A percentile compares a stretch with the other conserved stretches of the same genome.
Conservation (phyloP, 768 basidiomycete genomes). For the Crepidotus variabilis region DNA sequence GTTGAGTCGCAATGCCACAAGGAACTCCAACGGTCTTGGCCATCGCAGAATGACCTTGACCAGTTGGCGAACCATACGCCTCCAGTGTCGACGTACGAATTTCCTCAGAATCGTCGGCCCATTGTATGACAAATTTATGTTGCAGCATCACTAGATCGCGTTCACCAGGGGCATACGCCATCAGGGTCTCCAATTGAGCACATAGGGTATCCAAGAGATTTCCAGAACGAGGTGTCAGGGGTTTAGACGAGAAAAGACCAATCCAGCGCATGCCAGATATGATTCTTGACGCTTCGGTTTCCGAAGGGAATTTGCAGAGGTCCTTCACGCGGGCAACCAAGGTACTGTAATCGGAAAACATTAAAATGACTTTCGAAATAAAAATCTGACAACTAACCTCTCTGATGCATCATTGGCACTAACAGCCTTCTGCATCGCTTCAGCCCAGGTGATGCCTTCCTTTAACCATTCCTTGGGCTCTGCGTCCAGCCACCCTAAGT, state of each 20-base stretch:
- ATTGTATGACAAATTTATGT: constrained; percentile 73
- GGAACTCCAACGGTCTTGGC: constrained; percentile 89
- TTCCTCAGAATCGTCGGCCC: constrained; percentile 70
- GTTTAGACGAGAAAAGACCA: constrained; percentile 79
- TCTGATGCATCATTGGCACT: constrained; percentile 68
- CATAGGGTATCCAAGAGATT: constrained; percentile 95
- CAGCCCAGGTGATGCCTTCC: constrained; percentile 74
- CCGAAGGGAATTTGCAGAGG: constrained; percentile 69
- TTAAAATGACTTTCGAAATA: neutral
- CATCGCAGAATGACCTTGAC: constrained; percentile 82
- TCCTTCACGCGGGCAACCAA: constrained; percentile 70
- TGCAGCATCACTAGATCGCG: constrained; percentile 83
- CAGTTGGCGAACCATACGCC: constrained; percentile 69
- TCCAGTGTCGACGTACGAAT: constrained; percentile 90
- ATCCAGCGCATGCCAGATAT: constrained; percentile 91
- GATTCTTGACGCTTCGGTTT: constrained; percentile 69
- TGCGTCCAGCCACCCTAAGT: constrained; percentile 83
- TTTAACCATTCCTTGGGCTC: constrained; percentile 74
- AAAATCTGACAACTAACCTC: constrained; percentile 44
- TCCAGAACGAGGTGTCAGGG: constrained; percentile 55
- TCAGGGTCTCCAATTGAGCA: constrained; percentile 82
- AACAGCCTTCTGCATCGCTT: constrained; percentile 73
- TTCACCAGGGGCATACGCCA: constrained; percentile 89
- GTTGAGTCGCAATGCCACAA: constrained; percentile 90
- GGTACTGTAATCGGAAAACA: constrained; percentile 38